Conservation (phyloP, 495 filamentous ascomycete species). For the Penicillium cosmopolitanum region DNA sequence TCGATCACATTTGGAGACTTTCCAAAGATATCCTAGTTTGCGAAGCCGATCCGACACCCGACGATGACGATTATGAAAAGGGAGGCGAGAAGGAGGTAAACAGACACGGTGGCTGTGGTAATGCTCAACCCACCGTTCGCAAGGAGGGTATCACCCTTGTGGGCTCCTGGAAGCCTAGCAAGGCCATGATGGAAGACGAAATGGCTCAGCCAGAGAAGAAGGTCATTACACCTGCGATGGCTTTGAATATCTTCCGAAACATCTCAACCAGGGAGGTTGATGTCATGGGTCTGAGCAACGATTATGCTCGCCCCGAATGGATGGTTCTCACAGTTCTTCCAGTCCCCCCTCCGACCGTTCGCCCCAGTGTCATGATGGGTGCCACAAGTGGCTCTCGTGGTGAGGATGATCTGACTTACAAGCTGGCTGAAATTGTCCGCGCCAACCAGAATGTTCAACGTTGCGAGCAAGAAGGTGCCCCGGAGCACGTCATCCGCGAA, state of each 20-base stretch:
- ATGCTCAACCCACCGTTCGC: slow-evolving; percentile 82
- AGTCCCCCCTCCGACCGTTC: slow-evolving; percentile 92
- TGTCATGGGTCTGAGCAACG: slow-evolving; percentile 86
- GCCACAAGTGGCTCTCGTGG: slow-evolving; percentile 81
- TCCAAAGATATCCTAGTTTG: slow-evolving; percentile 88
- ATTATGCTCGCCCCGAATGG: slow-evolving; percentile 96
- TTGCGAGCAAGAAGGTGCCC: slow-evolving; percentile 85
- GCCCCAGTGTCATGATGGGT: slow-evolving; percentile 94
- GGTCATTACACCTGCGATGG: slow-evolving; percentile 78
- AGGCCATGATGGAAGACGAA: slow-evolving; percentile 65
- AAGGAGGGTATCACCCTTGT: slow-evolving; percentile 81
- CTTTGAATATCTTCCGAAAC: slow-evolving; percentile 80
- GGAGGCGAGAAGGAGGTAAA: slow-evolving; percentile 45
- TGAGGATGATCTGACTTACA: slow-evolving; percentile 98
- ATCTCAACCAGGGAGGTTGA: slow-evolving; percentile 79
- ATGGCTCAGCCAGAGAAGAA: slow-evolving; percentile 78
- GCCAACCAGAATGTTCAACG: slow-evolving; percentile 93
- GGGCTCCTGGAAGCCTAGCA: slow-evolving; percentile 79
- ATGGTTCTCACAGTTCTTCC: slow-evolving; percentile 96
- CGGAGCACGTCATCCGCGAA: slow-evolving; percentile 83
- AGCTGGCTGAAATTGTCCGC: slow-evolving; percentile 96
- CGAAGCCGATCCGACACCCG: slow-evolving; percentile 67
- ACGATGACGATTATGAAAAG: slow-evolving; percentile 64
- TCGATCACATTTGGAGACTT: slow-evolving; percentile 82
- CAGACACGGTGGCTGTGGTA: slow-evolving; percentile 91